Evolutionary conservation across 1,139 yeast species (phyloP).

Genomic region (Pichia sp.): DNA sequence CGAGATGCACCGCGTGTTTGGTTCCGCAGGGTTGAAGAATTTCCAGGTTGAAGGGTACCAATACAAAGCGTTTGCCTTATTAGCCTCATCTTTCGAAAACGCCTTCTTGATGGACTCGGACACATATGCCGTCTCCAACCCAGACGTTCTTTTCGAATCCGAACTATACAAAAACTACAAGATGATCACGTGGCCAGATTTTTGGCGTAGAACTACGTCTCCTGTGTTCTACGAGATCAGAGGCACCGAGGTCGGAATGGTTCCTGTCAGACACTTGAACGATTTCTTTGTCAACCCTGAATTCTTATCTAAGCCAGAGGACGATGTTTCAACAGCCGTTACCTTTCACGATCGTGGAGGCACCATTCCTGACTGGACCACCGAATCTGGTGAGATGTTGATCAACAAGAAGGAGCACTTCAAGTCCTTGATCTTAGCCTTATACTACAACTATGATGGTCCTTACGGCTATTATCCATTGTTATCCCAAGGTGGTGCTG

Average conservation of each 20-base stretch:
- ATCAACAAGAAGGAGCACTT: constrained; percentile 50
- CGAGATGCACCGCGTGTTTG: constrained; percentile 38
- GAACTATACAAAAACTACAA: constrained; percentile 32
- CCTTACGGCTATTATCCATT: constrained; percentile 51
- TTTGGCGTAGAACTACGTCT: constrained; percentile 58
- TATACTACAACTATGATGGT: constrained; percentile 55
- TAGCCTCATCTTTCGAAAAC: constrained; percentile 49
- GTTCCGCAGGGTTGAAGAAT: constrained; percentile 25
- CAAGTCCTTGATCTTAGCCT: constrained; percentile 45
- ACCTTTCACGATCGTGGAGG: constrained; percentile 50
- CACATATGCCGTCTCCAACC: constrained; percentile 49
- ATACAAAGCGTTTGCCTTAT: constrained; percentile 52
- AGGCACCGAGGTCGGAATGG: constrained; percentile 37
- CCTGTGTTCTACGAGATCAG: constrained; percentile 54
- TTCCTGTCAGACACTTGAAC: constrained; percentile 30
- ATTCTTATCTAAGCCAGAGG: constrained; percentile 18
- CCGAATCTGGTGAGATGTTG: constrained; percentile 58
- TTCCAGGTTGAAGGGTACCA: constrained; percentile 47
- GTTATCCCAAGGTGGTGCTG: constrained; percentile 55
- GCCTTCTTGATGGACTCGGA: constrained; percentile 52
- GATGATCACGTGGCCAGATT: constrained; percentile 58
- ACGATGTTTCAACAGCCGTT: constrained; percentile 20
- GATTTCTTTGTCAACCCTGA: constrained; percentile 26
- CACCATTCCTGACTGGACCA: constrained; percentile 54
- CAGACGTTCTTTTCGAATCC: constrained; percentile 45